A percentile compares a stretch with the other conserved stretches of the same genome.
phyloP scores from a whole-genome alignment of 495 filamentous ascomycete genomes.

The Podospora fimiseda region DNA sequence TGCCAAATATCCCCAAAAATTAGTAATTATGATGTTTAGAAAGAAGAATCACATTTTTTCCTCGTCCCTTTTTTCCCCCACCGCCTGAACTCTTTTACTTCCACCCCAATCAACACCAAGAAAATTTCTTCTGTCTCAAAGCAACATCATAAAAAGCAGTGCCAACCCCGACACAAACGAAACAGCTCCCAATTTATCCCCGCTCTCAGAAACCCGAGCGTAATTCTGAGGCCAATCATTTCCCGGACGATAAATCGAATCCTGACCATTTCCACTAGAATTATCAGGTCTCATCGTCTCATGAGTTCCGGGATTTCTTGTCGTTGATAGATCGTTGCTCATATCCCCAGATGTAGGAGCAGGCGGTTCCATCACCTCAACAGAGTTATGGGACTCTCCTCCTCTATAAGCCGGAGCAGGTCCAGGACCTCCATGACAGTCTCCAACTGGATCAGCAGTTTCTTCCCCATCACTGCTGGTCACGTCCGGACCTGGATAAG shows the following conservation, averaged over 20 bases:
- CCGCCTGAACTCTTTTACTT: too few species aligned
- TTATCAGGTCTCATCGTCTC: not conserved
- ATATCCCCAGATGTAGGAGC: not conserved
- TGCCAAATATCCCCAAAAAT: not conserved
- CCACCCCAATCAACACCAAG: too few species aligned
- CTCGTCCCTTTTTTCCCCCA: too few species aligned
- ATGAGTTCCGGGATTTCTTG: not conserved
- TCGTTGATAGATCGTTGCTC: not conserved
- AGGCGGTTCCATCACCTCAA: too few species aligned
- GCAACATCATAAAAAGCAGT: too few species aligned
- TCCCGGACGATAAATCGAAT: not conserved
- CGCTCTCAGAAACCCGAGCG: not conserved
- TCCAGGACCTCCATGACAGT: not conserved
- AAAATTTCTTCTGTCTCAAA: too few species aligned
- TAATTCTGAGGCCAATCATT: not conserved
- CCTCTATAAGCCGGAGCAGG: too few species aligned
- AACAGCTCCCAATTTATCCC: not conserved
- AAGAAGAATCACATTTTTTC: not conserved
- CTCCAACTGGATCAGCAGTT: not conserved
- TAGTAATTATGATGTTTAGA: too few species aligned
- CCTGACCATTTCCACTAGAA: not conserved
- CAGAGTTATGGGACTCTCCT: too few species aligned
- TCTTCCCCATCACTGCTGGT: not conserved
- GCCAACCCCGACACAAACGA: not conserved
- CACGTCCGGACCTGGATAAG: not conserved